A percentile compares a stretch with the other conserved stretches of the same genome.
These are phyloP conservation scores for Aspergillus flavus DNA, from an alignment of 2,329 filamentous ascomycete species.

Conservation along the genomic window DNA sequence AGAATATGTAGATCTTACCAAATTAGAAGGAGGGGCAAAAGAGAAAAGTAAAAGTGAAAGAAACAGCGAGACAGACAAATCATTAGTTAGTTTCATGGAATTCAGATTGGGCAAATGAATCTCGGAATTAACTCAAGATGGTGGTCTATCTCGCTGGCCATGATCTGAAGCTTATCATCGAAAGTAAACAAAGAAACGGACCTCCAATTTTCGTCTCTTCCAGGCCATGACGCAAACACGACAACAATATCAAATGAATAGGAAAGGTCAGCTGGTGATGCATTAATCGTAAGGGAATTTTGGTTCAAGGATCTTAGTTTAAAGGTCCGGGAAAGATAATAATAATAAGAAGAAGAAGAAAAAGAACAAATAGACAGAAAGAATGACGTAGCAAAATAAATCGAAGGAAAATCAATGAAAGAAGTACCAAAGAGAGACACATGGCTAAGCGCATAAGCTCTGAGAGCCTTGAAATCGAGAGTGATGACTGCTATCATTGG, in stretches of 20 bases:
- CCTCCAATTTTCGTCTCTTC: not conserved
- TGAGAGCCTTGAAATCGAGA: slow-evolving; percentile 38
- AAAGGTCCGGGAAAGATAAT: not conserved
- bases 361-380: slow-evolving; percentile 23
- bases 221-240: not conserved
- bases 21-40: not conserved
- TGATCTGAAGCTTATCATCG: not conserved
- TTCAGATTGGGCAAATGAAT: not conserved
- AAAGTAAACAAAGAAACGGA: not conserved
- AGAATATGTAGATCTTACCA: not conserved
- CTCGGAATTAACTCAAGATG: not conserved
- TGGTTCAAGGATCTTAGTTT: not conserved
- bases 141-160: not conserved
- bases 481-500: slow-evolving; percentile 28
- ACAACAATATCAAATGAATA: not conserved
- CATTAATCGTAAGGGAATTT: not conserved
- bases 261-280: not conserved
- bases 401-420: slow-evolving; percentile 28
- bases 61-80: not conserved
- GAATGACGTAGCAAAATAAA: slow-evolving; percentile 22
- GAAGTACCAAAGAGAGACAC: not conserved
- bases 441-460: slow-evolving; percentile 36
- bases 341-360: not conserved
- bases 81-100: slow-evolving; percentile 4
- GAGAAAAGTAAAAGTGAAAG: slow-evolving; percentile 4